These are phyloP conservation scores for Saccharomyces mikatae DNA, from an alignment of 805 yeast genomes.

Conservation along the genomic window DNA sequence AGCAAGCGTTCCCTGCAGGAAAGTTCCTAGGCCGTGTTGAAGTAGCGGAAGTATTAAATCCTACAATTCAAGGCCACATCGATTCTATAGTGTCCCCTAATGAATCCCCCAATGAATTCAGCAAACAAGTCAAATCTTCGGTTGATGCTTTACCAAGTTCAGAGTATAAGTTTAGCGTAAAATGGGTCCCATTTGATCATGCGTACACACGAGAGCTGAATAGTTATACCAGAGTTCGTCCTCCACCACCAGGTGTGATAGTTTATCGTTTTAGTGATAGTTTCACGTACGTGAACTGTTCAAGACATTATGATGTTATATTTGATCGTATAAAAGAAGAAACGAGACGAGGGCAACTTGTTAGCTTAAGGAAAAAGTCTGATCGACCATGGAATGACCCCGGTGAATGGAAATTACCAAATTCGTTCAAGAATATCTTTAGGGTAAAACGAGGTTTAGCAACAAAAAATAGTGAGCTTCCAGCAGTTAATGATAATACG, in stretches of 20 bases:
- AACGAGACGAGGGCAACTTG: slow-evolving; percentile 55
- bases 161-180: slow-evolving; percentile 40
- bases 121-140: slow-evolving; percentile 18
- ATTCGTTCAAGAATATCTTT: slow-evolving; percentile 13
- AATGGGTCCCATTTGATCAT: slow-evolving; percentile 58
- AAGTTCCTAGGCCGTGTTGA: slow-evolving; percentile 71
- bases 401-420: slow-evolving; percentile 44
- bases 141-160: not conserved
- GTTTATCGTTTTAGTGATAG: slow-evolving; percentile 79
- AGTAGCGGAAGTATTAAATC: slow-evolving; percentile 61
- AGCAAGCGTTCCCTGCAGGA: slow-evolving; percentile 74
- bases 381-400: slow-evolving; percentile 90
- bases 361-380: slow-evolving; percentile 27
- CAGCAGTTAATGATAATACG: not conserved
- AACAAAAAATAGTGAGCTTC: slow-evolving; percentile 9
- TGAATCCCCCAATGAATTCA: slow-evolving; percentile 18
- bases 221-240: slow-evolving; percentile 46
- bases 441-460: slow-evolving; percentile 15
- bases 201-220: slow-evolving; percentile 40
- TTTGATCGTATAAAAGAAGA: slow-evolving; percentile 54
- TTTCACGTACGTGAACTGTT: slow-evolving; percentile 76
- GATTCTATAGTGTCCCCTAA: not conserved
- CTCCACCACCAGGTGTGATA: slow-evolving; percentile 90
- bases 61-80: slow-evolving; percentile 33
- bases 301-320: slow-evolving; percentile 62